Evolutionary conservation across 2,329 filamentous ascomycete species (phyloP), one percentile per base, ranked within the genome.

Genomic region (Botrytis porri): DNA sequence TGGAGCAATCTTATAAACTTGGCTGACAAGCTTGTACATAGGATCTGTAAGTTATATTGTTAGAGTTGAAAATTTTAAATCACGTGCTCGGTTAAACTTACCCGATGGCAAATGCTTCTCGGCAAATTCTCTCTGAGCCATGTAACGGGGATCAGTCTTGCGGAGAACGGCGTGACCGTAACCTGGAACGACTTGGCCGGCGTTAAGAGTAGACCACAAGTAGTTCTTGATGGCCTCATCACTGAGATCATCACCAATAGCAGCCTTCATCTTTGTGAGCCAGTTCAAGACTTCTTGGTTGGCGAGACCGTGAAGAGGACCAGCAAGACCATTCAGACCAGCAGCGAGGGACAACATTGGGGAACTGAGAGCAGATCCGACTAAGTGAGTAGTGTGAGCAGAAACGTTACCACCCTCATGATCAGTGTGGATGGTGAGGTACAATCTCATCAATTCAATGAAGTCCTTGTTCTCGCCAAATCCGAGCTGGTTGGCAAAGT

Each of bases 261-360:
- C 84, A 86, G 94, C 92, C 93, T 99, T 98, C 95, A 99, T 98
- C 92, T 98, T 93, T 80, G 92, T 93, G 82, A 99, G 93, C 96
- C 96, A 99, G 89, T 96, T 95, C 81, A 99, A 91, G 79, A 99
- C 96, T 87, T 99, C 96, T 89, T 99, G 96, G 91, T 99, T 99
- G 84, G 96, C 96, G 82, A 99, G 91, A 85, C 96, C 96, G 90
- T 99, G 96, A 75, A 99, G 94, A 82, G 96, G 96, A 81, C 96
- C 96, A 81, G 96, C 96, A 78, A 99, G 92, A 89, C 96, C 96
- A 86, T 99, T 97, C 76, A 99, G 91, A 86, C 96, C 96, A 82
- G 96, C 96, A 81, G 96, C 92, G 78, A 99, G 89, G 74, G 96
- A 99, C 80, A 99, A 92, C 91, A 97, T 97, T 77, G 96, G 95